These are phyloP conservation scores for Syzygium grande DNA, from an alignment of 345 rosid genomes.

Conservation along the genomic window DNA sequence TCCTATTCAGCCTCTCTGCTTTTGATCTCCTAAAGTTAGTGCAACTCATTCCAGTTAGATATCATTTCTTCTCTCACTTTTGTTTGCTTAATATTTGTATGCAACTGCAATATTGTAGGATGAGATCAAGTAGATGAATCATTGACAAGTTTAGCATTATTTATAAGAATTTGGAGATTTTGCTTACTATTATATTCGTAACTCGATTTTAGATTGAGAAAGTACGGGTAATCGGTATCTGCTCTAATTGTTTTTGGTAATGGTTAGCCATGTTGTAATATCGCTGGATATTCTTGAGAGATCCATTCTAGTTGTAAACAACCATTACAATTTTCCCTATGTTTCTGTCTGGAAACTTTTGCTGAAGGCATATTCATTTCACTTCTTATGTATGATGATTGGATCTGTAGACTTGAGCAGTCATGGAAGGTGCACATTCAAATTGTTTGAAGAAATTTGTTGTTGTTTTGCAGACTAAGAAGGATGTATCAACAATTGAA, in stretches of 20 bases:
- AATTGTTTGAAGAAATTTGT: neutral
- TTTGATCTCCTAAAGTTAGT: neutral
- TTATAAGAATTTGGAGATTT: neutral
- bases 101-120: neutral
- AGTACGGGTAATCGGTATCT: neutral
- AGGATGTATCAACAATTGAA: conserved; percentile 79
- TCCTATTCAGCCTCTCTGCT: neutral
- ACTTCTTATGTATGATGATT: neutral
- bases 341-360: neutral
- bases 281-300: neutral
- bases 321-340: neutral
- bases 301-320: neutral
- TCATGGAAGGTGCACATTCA: neutral
- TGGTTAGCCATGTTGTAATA: neutral
- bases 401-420: neutral
- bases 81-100: neutral
- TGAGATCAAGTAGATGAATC: neutral
- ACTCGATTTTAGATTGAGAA: neutral
- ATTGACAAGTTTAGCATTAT: neutral
- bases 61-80: neutral
- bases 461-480: conserved; percentile 42
- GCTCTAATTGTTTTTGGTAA: neutral
- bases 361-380: neutral
- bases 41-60: neutral
- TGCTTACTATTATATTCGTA: neutral